phyloP scores from a whole-genome alignment of 805 yeast genomes.

The Starmerella cellae region DNA sequence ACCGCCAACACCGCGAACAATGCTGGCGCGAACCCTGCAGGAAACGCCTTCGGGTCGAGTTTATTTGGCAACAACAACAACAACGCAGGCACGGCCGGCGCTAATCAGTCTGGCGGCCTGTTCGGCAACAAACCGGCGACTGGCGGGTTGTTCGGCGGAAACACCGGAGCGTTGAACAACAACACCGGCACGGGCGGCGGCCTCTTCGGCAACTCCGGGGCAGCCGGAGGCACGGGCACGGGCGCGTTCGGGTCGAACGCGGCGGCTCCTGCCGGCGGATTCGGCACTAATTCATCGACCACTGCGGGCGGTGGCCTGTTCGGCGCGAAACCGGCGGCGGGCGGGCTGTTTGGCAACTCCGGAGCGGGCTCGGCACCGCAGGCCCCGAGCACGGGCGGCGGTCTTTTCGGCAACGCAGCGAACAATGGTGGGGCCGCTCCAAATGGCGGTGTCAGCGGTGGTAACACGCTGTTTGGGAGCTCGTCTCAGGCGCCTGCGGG shows the following conservation, averaged over 20 bases:
- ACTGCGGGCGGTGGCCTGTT: constrained; percentile 14
- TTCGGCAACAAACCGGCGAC: constrained; percentile 24
- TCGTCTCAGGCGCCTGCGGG: constrained; percentile 25
- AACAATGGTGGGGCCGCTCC: neutral
- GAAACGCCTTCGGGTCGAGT: constrained; percentile 24
- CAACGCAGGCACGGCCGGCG: constrained; percentile 2
- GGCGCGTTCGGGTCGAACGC: constrained; percentile 5
- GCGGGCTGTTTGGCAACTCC: neutral
- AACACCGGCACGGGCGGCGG: constrained; percentile 22
- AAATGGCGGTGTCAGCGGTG: too few relatives aligned
- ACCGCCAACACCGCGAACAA: constrained; percentile 16
- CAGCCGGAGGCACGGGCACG: constrained; percentile 4
- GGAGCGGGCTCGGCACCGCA: neutral
- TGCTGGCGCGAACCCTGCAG: constrained; percentile 7
- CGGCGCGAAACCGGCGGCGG: constrained; percentile 23
- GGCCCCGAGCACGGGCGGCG: constrained; percentile 19
- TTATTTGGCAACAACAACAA: constrained; percentile 29
- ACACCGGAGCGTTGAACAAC: constrained; percentile 15
- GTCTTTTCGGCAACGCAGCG: constrained; percentile 22
- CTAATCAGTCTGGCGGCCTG: constrained; percentile 23
- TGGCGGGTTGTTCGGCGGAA: constrained; percentile 27
- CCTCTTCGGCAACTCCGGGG: constrained; percentile 30
- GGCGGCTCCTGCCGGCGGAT: neutral
- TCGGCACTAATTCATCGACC: neutral
- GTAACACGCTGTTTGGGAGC: constrained; percentile 24